Conservation (phyloP, 176 grass and related monocot species). For the Cenchrus purpureus region DNA sequence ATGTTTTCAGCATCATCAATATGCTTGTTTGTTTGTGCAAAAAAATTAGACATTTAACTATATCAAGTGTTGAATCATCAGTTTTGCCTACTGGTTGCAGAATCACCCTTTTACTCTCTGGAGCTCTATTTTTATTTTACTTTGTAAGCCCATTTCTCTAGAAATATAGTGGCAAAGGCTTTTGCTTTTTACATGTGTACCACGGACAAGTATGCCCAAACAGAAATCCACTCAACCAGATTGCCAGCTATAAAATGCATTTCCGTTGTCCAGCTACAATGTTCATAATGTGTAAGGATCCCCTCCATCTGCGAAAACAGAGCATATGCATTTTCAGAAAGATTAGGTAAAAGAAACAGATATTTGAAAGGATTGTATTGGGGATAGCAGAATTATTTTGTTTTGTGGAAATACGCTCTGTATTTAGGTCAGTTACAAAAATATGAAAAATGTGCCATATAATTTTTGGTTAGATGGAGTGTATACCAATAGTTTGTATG, state of each 20-base stretch:
- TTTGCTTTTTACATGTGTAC: neutral
- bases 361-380: neutral
- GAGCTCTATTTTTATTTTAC: neutral
- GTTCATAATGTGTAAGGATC: constrained; percentile 35
- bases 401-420: neutral
- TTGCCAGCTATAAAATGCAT: neutral
- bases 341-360: neutral
- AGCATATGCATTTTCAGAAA: neutral
- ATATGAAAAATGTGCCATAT: neutral
- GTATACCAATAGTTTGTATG: neutral
- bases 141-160: neutral
- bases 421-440: neutral
- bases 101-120: constrained; percentile 5
- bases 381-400: neutral
- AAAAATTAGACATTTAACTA: neutral
- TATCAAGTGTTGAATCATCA: constrained; percentile 7
- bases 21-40: neutral
- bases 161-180: constrained; percentile 2
- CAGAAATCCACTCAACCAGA: neutral
- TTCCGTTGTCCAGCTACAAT: neutral
- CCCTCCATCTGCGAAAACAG: neutral
- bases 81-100: constrained; percentile 1
- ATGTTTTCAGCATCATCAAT: constrained; percentile 11
- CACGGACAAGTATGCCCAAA: neutral
- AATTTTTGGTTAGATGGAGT: neutral